phyloP scores from a whole-genome alignment of 1,284 basidiomycete species.

The Austroboletus rostrupii region DNA sequence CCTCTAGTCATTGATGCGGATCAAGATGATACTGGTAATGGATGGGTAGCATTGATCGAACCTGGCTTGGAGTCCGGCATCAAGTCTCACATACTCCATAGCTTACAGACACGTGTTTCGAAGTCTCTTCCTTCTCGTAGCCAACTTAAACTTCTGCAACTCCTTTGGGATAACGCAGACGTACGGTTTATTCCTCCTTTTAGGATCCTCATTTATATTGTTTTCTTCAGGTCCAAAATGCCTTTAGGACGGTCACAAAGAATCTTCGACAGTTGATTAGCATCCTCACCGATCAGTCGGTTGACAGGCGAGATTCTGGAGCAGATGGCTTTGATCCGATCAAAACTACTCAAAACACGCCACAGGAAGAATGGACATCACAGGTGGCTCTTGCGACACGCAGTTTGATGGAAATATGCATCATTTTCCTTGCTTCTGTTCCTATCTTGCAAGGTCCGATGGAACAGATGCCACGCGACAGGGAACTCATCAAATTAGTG shows the following conservation, averaged over 20 bases:
- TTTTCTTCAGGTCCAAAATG: slow-evolving; percentile 51
- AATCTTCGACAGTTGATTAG: slow-evolving; percentile 39
- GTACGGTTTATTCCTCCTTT: slow-evolving; percentile 33
- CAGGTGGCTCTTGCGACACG: slow-evolving; percentile 19
- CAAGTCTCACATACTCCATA: slow-evolving; percentile 45
- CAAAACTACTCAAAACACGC: slow-evolving; percentile 34
- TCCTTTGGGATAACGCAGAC: slow-evolving; percentile 57
- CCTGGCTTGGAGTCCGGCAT: slow-evolving; percentile 70
- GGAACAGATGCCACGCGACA: slow-evolving; percentile 59
- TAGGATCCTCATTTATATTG: background rate
- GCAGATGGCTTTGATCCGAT: slow-evolving; percentile 66
- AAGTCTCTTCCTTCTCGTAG: slow-evolving; percentile 10
- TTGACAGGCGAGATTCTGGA: slow-evolving; percentile 15
- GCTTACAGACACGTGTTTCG: slow-evolving; percentile 28
- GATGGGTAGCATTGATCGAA: slow-evolving; percentile 55
- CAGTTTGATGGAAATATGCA: slow-evolving; percentile 44
- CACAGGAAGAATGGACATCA: slow-evolving; percentile 21
- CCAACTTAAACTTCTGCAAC: slow-evolving; percentile 38
- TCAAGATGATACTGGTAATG: slow-evolving; percentile 25
- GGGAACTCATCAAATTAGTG: slow-evolving; percentile 58
- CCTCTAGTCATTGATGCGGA: slow-evolving; percentile 46
- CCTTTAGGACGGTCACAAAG: slow-evolving; percentile 38
- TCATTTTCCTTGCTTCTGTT: slow-evolving; percentile 52
- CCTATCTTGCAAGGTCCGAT: slow-evolving; percentile 59
- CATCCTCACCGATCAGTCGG: slow-evolving; percentile 22